phyloP scores from a whole-genome alignment of 2,329 filamentous ascomycete genomes.

The Colletotrichum lentis region DNA sequence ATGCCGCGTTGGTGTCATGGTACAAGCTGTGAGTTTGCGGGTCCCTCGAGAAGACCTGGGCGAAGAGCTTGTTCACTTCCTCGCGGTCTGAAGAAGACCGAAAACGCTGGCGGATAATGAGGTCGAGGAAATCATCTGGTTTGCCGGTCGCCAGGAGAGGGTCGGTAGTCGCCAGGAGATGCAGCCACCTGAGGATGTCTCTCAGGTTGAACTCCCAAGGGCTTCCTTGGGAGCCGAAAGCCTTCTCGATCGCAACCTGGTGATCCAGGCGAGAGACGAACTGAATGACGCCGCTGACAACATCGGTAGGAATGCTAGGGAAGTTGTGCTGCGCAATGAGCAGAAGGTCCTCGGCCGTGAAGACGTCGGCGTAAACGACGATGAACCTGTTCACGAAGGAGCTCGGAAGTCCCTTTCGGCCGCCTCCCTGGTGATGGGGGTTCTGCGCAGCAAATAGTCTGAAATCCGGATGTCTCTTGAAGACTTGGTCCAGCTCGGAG shows the following conservation, averaged over 20 bases:
- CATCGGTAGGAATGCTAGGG: slow-evolving; percentile 65
- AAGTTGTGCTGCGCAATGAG: slow-evolving; percentile 84
- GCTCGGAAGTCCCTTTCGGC: slow-evolving; percentile 89
- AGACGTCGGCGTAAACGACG: slow-evolving; percentile 94
- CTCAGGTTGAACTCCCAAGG: slow-evolving; percentile 97
- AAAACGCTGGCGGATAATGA: slow-evolving; percentile 89
- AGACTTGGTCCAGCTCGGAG: slow-evolving; percentile 92
- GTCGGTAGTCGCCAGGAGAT: slow-evolving; percentile 69
- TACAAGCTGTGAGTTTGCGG: slow-evolving; percentile 70
- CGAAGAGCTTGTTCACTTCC: slow-evolving; percentile 72
- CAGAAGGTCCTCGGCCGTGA: slow-evolving; percentile 80
- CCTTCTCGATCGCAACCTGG: slow-evolving; percentile 67
- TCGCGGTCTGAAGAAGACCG: slow-evolving; percentile 73
- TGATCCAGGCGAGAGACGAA: slow-evolving; percentile 85
- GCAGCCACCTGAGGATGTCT: slow-evolving; percentile 88
- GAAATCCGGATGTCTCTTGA: slow-evolving; percentile 87
- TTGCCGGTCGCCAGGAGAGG: slow-evolving; percentile 67
- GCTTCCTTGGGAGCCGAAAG: slow-evolving; percentile 70
- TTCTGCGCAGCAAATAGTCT: slow-evolving; percentile 98
- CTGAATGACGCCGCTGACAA: slow-evolving; percentile 73
- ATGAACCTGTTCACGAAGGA: slow-evolving; percentile 99
- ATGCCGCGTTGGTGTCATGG: slow-evolving; percentile 71
- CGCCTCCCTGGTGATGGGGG: slow-evolving; percentile 95
- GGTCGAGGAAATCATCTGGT: slow-evolving; percentile 77
- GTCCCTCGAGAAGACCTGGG: slow-evolving; percentile 64